These are phyloP conservation scores for Amaranthus palmeri DNA, from an alignment of 148 eudicot genomes.

Conservation along the genomic window DNA sequence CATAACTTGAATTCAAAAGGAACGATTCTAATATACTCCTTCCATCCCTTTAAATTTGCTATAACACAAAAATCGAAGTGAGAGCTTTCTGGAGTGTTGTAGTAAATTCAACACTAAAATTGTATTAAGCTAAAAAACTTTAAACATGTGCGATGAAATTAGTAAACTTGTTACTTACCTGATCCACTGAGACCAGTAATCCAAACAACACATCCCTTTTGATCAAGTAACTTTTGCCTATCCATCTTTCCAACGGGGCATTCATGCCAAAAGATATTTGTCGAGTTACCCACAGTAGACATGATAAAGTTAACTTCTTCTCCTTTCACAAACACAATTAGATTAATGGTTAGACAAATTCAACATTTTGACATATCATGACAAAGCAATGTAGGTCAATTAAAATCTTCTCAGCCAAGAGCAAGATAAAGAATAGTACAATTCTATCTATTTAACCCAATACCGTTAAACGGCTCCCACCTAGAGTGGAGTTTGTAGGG, in stretches of 20 bases:
- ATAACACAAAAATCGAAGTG: too few species aligned
- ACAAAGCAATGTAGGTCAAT: background rate
- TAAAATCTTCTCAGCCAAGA: background rate
- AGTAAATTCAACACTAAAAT: too few species aligned
- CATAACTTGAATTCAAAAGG: too few species aligned
- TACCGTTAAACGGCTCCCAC: too few species aligned
- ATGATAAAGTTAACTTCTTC: slow-evolving; percentile 31
- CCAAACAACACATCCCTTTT: slow-evolving; percentile 90
- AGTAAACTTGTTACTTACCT: slow-evolving; percentile 37
- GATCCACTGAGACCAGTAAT: slow-evolving; percentile 96
- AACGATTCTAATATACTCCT: too few species aligned
- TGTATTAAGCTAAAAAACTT: too few species aligned
- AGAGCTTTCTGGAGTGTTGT: too few species aligned
- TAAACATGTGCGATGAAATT: background rate
- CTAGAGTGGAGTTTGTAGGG: too few species aligned
- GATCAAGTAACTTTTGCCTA: slow-evolving; percentile 74
- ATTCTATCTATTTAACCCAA: too few species aligned
- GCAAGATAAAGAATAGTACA: too few species aligned
- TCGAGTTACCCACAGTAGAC: slow-evolving; percentile 66
- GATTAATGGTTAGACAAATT: background rate
- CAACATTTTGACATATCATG: background rate
- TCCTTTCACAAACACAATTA: slow-evolving; percentile 10
- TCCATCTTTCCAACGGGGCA: slow-evolving; percentile 65
- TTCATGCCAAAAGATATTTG: slow-evolving; percentile 91
- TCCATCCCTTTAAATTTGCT: too few species aligned